Percentiles rank a stretch among this genome's conserved stretches.
Conservation (phyloP, 495 filamentous ascomycete species). For the Hypoxylon trugodes region DNA sequence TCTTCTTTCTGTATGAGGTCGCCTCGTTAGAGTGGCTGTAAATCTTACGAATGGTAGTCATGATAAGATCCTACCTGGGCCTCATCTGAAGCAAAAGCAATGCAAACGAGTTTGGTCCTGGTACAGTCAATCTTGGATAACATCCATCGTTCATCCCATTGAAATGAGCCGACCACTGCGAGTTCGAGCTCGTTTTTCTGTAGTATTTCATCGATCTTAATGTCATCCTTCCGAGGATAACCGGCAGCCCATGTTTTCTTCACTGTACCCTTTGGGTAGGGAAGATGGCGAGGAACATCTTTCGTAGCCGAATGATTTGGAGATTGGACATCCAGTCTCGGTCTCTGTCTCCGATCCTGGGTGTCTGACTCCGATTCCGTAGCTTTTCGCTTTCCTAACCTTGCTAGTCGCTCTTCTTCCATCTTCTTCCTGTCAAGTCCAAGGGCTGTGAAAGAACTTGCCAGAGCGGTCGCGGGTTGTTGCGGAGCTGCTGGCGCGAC, state of each 20-base stretch:
- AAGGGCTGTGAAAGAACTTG: conserved; percentile 38
- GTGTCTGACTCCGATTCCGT: conserved; percentile 29
- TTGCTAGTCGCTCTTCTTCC: conserved; percentile 84
- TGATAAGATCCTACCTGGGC: conserved; percentile 51
- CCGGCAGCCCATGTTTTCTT: conserved; percentile 82
- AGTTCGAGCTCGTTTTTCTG: conserved; percentile 73
- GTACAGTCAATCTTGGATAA: conserved; percentile 51
- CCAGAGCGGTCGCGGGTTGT: neutral
- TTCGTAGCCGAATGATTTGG: neutral
- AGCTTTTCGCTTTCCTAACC: conserved; percentile 69
- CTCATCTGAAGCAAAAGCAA: conserved; percentile 57
- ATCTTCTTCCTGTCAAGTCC: conserved; percentile 80
- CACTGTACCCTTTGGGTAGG: conserved; percentile 75
- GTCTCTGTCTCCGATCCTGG: conserved; percentile 36
- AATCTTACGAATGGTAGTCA: neutral
- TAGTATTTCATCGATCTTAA: conserved; percentile 90
- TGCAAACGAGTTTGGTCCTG: conserved; percentile 52
- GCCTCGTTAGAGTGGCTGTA: conserved; percentile 1
- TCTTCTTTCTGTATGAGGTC: conserved; percentile 52
- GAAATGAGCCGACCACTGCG: conserved; percentile 85
- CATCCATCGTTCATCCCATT: conserved; percentile 74
- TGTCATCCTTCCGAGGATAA: conserved; percentile 69
- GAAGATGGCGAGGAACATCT: conserved; percentile 42
- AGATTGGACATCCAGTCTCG: conserved; percentile 23
- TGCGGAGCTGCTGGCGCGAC: neutral